Percentiles rank a stretch among this genome's conserved stretches.
These are phyloP conservation scores for Chytriomyces sp. DNA, from an alignment of 192 early-diverging fungal genomes.

Conservation along the genomic window DNA sequence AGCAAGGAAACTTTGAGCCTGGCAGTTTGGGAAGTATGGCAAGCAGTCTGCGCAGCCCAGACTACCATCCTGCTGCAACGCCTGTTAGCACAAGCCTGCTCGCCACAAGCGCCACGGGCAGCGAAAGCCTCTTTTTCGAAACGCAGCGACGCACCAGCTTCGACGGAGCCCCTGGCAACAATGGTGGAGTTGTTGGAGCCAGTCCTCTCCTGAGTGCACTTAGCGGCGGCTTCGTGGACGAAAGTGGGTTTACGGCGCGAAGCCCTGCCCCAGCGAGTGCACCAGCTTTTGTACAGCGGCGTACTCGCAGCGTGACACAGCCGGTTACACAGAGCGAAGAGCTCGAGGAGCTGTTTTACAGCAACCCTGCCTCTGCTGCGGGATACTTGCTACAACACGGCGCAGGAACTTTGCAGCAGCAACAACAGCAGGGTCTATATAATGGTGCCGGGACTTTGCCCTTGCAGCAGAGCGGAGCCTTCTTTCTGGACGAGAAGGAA, in stretches of 20 bases:
- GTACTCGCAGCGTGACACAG: slow-evolving; percentile 19
- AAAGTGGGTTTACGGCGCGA: neutral
- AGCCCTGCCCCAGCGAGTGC: neutral
- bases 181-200: too few relatives aligned
- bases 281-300: neutral
- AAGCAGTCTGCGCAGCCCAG: neutral
- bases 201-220: neutral
- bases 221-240: neutral
- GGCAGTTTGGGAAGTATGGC: neutral
- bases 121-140: slow-evolving; percentile 19
- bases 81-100: neutral
- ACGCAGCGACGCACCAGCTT: neutral
- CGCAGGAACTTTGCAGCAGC: slow-evolving; percentile 3
- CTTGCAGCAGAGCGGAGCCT: neutral
- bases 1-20: neutral
- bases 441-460: neutral
- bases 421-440: neutral
- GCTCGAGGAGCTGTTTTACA: slow-evolving; percentile 11
- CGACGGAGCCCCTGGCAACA: neutral
- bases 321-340: slow-evolving; percentile 14
- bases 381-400: neutral
- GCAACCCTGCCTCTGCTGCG: neutral
- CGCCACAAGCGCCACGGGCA: neutral
- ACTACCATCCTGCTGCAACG: neutral
- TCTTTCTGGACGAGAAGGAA: neutral